Conservation (phyloP, 2,329 filamentous ascomycete genomes). For the Gliomastix tumulicola region DNA sequence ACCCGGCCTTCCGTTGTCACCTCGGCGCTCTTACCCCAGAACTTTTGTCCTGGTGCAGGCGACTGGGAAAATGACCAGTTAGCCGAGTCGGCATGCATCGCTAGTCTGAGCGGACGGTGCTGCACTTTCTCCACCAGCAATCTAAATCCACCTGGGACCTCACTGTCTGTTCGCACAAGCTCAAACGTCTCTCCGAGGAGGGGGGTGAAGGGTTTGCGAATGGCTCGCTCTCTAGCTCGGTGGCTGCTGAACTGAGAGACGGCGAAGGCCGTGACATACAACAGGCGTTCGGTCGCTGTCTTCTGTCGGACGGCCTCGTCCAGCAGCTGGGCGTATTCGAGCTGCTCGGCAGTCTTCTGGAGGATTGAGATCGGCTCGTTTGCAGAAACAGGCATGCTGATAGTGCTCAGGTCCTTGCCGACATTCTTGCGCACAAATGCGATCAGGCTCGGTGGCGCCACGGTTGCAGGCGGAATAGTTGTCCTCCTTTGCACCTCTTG, state of each 20-base stretch:
- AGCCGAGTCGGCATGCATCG: constrained; percentile 83
- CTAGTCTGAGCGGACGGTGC: constrained; percentile 86
- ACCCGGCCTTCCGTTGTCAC: constrained; percentile 87
- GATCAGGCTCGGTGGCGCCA: constrained; percentile 83
- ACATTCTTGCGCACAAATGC: constrained; percentile 95
- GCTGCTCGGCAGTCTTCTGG: constrained; percentile 80
- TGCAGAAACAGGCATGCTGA: constrained; percentile 94
- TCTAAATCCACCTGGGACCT: constrained; percentile 67
- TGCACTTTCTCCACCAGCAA: constrained; percentile 94
- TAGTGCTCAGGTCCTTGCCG: constrained; percentile 92
- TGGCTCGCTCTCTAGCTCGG: constrained; percentile 81
- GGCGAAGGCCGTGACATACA: constrained; percentile 86
- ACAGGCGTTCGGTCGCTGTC: constrained; percentile 60
- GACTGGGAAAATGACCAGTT: constrained; percentile 85
- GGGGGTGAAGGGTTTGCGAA: constrained; percentile 95
- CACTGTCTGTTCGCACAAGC: constrained; percentile 76
- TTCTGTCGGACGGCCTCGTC: constrained; percentile 63
- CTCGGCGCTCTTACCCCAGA: constrained; percentile 97
- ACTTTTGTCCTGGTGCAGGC: constrained; percentile 87
- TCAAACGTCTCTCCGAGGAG: constrained; percentile 95
- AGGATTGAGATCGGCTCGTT: constrained; percentile 89
- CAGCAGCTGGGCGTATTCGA: constrained; percentile 84
- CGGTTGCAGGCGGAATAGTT: constrained; percentile 66
- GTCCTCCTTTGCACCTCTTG: constrained; percentile 58
- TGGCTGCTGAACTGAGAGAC: constrained; percentile 77